Percentiles rank a stretch among this genome's conserved stretches.
phyloP scores from a whole-genome alignment of 73 alveolate genomes.

The Paramecium octaurelia region DNA sequence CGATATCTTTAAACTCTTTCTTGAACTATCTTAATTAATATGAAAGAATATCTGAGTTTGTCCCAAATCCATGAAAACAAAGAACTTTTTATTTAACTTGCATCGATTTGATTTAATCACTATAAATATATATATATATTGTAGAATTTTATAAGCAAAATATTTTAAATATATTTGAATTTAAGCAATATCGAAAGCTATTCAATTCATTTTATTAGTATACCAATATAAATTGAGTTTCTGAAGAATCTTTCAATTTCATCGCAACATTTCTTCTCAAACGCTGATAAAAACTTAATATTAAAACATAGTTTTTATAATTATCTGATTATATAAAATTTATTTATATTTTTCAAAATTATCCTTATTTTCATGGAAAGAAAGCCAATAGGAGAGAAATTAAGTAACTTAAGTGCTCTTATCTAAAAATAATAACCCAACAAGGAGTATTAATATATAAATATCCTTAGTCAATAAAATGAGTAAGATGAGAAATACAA shows the following conservation, averaged over 20 bases:
- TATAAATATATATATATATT: background rate
- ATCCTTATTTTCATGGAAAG: background rate
- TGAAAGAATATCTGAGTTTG: background rate
- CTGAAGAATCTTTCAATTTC: no score
- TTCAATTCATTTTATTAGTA: background rate
- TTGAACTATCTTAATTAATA: slow-evolving; percentile 2
- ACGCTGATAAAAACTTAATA: background rate
- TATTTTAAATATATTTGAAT: background rate
- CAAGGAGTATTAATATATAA: background rate
- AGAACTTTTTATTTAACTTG: background rate
- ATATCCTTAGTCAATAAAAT: background rate
- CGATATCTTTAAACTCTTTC: background rate
- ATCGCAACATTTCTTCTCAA: background rate
- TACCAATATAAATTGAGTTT: no score
- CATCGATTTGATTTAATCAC: background rate
- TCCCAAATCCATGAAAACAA: slow-evolving; percentile 47
- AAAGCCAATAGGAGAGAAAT: background rate
- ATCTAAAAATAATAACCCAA: background rate
- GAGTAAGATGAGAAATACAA: background rate
- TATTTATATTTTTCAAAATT: background rate
- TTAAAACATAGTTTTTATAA: background rate
- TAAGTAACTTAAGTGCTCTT: background rate
- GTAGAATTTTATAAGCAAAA: background rate
- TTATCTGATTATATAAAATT: background rate
- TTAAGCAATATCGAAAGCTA: no score